Evolutionary conservation across 2,329 filamentous ascomycete genomes (phyloP), one percentile per base, ranked within the genome.

Genomic region (Pseudocercospora cruenta): DNA sequence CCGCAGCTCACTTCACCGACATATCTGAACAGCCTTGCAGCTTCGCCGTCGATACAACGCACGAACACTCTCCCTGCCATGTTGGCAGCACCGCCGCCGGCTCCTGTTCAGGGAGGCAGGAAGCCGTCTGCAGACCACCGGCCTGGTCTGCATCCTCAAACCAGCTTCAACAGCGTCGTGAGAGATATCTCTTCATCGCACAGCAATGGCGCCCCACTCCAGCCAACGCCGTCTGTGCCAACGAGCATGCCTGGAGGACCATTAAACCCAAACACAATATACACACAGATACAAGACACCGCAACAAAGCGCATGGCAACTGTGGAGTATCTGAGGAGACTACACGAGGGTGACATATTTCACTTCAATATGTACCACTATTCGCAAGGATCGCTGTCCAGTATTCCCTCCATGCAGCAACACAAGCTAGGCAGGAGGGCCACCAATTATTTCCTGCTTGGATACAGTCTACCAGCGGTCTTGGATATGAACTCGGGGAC

Each of bases 301-400:
- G 91, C 92, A 43, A 90, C 90, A 65, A 99, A 99, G 83, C 87
- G 95, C 72, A 97, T 99, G 82, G 93, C 93, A 1, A 98, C 95
- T 0, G 80, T 99, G 49, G 92, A 96, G 74, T 99, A 99, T 77
- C 80, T 99, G 69, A 88, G 94, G 68, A 97, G 96, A 82, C 91
- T 93, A 28, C 94, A 99, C 77, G 93, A 97, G 80, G 94, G 94
- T 67, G 90, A 93, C 65, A 89, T 97, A 49, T 98, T 96, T 82
- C 98, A 95, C 94, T 97, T 98, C 84, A 97, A 97, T 81, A 97
- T 95, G 0, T 88, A 97, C 67, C 91, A 96, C 75, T 97, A 97
- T 80, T 92, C 93, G 70, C 91, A 92, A 74, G 80, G 87, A 31
- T 93, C 97, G 78, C 85, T 98, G 36, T 83, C 86, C 60, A 89